phyloP scores from a whole-genome alignment of 75 land plant species.

The Cunninghamia lanceolata region DNA sequence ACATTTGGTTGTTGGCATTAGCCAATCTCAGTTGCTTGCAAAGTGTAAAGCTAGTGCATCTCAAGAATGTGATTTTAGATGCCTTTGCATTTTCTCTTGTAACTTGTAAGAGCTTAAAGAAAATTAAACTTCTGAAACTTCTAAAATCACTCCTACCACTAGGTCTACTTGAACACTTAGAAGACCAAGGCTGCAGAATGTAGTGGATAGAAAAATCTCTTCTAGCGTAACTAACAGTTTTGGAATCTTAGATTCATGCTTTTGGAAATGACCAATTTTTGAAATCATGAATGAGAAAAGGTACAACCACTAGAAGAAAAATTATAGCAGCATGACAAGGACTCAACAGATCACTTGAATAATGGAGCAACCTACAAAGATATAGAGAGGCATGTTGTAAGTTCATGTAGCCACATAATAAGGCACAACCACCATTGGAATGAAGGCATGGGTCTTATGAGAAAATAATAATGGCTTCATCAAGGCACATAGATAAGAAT shows the following conservation, averaged over 20 bases:
- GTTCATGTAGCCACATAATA: no score
- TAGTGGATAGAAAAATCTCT: constrained; percentile 77
- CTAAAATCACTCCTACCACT: constrained; percentile 45
- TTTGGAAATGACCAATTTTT: background rate
- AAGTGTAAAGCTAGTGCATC: constrained; percentile 68
- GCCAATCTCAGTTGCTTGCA: constrained; percentile 58
- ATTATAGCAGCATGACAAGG: no score
- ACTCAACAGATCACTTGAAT: no score
- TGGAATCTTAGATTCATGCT: background rate
- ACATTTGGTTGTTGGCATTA: constrained; percentile 51
- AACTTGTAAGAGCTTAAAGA: constrained; percentile 42
- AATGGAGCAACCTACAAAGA: no score
- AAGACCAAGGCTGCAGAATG: constrained; percentile 70
- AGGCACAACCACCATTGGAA: no score
- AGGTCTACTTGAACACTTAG: constrained; percentile 49
- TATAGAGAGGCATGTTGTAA: no score
- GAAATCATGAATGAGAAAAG: background rate
- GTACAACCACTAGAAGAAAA: no score
- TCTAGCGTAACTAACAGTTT: constrained; percentile 17
- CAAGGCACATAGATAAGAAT: no score
- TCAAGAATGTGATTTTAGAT: constrained; percentile 42
- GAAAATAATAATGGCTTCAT: no score
- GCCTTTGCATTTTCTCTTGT: constrained; percentile 49
- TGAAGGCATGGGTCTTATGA: no score
- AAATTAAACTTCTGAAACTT: constrained; percentile 61